Base-by-base conservation (phyloP, 2,329 filamentous ascomycete species). In the Elsinoe batatas region DNA sequence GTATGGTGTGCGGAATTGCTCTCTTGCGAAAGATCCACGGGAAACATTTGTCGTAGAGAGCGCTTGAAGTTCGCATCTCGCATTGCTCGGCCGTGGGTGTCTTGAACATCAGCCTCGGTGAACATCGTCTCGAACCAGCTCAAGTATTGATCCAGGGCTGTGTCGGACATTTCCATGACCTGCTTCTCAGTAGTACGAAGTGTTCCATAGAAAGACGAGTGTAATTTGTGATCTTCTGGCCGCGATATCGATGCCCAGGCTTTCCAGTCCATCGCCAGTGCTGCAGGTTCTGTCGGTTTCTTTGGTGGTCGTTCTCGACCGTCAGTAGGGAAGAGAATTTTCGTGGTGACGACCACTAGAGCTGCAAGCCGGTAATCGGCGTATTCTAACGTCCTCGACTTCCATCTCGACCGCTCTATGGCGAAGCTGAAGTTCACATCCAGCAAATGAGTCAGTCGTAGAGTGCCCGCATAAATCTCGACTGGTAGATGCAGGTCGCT, bases 311-410 rank as follows among this genome's bases (percentile, higher is more conserved):
- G 74, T 53, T 74, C 68, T 11, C 76, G 64, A 18, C 74, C 72
- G 63, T 88, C 82, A 43, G 95, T 81, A 0, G 91, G 88, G 63
- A 88, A 90, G 17, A 86, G 75, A 2, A 95, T 68, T 63, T 96
- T 96, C 3, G 85, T 82, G 3, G 86, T 82, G 12, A 95, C 76
- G 2, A 95, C 74, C 3, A 95, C 68, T 3, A 88, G 72, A 3
- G 83, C 77, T 56, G 89, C 75, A 1, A 96, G 72, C 42, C 87
- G 79, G 5, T 87, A 74, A 64, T 97, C 93, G 0, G 93, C 89
- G 59, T 85, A 79, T 51, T 82, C 75, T 13, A 83, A 70, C 7
- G 79, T 70, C 22, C 75, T 70, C 58, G 75, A 70, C 58, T 71
- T 70, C 53, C 59, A 56, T 64, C 54, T 12, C 65, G 58, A 58